Conservation (phyloP, 2,329 filamentous ascomycete species). For the Ceratocystis harringtonii region DNA sequence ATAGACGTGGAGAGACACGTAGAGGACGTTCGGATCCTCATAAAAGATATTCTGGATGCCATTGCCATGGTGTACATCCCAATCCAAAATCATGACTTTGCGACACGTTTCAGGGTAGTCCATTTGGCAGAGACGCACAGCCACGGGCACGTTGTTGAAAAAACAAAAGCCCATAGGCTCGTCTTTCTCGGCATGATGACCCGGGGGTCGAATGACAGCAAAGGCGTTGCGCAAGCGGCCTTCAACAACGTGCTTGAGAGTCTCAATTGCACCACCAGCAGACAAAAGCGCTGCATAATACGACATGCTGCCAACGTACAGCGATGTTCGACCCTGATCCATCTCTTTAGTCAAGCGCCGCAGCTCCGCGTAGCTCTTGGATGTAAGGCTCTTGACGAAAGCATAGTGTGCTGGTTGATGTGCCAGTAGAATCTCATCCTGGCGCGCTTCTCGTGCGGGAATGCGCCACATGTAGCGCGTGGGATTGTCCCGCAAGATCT, state of each 20-base stretch:
- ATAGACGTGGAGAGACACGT: conserved; percentile 89
- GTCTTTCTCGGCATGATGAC: conserved; percentile 83
- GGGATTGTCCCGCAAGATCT: conserved; percentile 38
- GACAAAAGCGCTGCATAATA: conserved; percentile 70
- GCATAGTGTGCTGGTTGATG: conserved; percentile 64
- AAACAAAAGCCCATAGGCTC: conserved; percentile 87
- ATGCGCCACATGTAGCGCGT: conserved; percentile 62
- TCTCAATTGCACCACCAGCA: conserved; percentile 87
- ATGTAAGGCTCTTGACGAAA: conserved; percentile 52
- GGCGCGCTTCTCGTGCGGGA: conserved; percentile 57
- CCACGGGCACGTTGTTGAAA: conserved; percentile 95
- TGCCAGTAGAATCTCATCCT: conserved; percentile 64
- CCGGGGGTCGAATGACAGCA: conserved; percentile 85
- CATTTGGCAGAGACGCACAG: conserved; percentile 70
- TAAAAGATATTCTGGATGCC: conserved; percentile 96
- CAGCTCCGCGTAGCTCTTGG: conserved; percentile 47
- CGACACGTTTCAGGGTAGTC: conserved; percentile 68
- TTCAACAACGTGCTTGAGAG: conserved; percentile 75
- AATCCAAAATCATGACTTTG: conserved; percentile 86
- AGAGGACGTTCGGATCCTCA: conserved; percentile 82
- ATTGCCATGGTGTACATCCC: conserved; percentile 73
- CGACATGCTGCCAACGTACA: conserved; percentile 72
- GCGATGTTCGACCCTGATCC: conserved; percentile 54
- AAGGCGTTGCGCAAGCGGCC: conserved; percentile 86
- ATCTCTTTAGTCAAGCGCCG: conserved; percentile 47